These are phyloP conservation scores for Claviceps arundinis DNA, from an alignment of 2,329 filamentous ascomycete genomes.

Conservation along the genomic window DNA sequence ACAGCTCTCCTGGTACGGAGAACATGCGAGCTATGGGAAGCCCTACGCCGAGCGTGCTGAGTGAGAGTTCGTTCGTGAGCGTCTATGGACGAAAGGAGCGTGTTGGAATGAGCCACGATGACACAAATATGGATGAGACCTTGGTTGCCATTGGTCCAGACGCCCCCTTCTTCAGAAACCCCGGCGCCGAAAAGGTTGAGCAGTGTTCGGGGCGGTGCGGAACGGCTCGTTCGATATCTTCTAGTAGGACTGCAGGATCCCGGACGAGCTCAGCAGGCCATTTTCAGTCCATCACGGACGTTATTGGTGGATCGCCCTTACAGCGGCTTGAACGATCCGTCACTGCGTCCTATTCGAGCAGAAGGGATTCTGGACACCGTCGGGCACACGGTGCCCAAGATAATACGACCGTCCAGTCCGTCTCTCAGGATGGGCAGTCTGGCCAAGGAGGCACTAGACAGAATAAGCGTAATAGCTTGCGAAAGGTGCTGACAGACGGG, in stretches of 20 bases:
- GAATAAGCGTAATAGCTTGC: conserved; percentile 34
- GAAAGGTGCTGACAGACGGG: conserved; percentile 35
- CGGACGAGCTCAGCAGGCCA: conserved; percentile 19
- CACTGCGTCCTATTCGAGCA: conserved; percentile 16
- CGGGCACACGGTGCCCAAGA: conserved; percentile 14
- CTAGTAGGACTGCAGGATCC: conserved; percentile 1
- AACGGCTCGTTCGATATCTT: conserved; percentile 1
- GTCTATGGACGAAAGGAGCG: conserved; percentile 38
- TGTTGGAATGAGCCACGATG: conserved; percentile 11
- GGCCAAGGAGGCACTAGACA: conserved; percentile 23
- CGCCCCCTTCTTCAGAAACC: conserved; percentile 4
- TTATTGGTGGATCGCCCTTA: conserved; percentile 22
- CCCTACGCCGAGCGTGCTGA: conserved; percentile 49
- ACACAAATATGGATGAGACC: conserved; percentile 17
- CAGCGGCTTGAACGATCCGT: conserved; percentile 36
- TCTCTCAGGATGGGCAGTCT: conserved; percentile 8
- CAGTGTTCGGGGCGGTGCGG: background rate
- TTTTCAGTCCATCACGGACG: conserved; percentile 32
- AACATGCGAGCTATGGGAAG: conserved; percentile 33
- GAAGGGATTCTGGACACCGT: conserved; percentile 17
- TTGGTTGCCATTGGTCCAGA: conserved; percentile 15
- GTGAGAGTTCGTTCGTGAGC: conserved; percentile 54
- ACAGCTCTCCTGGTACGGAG: conserved; percentile 24
- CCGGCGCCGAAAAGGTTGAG: background rate
- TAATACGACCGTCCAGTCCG: conserved; percentile 9